Evolutionary conservation across 208 protist genomes (phyloP), one percentile per base, ranked within the genome.

Genomic region (Trypanosoma brucei): DNA sequence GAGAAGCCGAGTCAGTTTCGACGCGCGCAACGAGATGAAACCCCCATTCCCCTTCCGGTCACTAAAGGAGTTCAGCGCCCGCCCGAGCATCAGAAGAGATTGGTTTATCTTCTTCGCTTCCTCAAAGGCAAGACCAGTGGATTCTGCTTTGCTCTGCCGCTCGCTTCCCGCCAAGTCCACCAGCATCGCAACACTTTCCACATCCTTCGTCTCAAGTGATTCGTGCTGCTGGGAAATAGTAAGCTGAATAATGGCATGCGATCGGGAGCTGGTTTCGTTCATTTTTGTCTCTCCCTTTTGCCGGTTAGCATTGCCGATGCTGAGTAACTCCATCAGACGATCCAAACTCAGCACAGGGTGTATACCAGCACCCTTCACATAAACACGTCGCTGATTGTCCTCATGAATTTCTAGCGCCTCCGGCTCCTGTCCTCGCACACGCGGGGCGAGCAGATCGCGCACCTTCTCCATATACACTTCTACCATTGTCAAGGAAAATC

Each of bases 381-480:
- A 95, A 0, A 84, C 83, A 50, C 88, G 83, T 55, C 78, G 83
- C 46, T 79, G 87, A 1, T 81, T 83, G 75, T 95, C 84, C 65
- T 95, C 84, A 0, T 84, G 76, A 4, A 95, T 81, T 8, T 84
- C 83, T 67, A 95, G 72, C 40, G 71, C 64, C 3, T 79, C 76
- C 54, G 83, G 75, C n/a, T 92, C 84, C 63, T 77, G 79, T 36
- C 75, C 85, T 39, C 64, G 70, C 3, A 63, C 66, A 1, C 76
- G 76, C 7, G 83, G 81, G 7, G 77, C 62, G 40, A 97, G 64
- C 9, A 97, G 72, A 57, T 83, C 84, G 35, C 81, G 75, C 1
- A 95, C 88, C 67, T 86, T 84, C 62, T 97, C 92, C 51, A 92
- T 93, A 79, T 97, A 97, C 44, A 97, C 92, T 53, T 97, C 92